A percentile compares a stretch with the other conserved stretches of the same genome.
Conservation (phyloP, 2,329 filamentous ascomycete species). For the Claviceps cyperi region DNA sequence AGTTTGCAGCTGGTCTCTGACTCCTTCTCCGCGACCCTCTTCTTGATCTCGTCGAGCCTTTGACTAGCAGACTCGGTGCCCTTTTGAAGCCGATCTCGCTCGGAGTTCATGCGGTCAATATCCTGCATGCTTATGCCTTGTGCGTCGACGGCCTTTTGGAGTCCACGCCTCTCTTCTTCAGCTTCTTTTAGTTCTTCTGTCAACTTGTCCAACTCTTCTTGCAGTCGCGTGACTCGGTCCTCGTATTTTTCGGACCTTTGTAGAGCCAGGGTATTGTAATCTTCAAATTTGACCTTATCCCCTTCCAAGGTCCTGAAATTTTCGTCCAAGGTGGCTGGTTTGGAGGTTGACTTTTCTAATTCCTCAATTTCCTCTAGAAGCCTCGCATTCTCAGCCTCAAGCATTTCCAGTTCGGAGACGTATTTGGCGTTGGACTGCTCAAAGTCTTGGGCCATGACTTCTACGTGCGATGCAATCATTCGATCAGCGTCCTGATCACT, state of each 20-base stretch:
- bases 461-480: slow-evolving; percentile 68
- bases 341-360: slow-evolving; percentile 71
- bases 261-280: slow-evolving; percentile 76
- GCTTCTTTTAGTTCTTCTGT: slow-evolving; percentile 60
- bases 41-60: slow-evolving; percentile 74
- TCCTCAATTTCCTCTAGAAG: slow-evolving; percentile 79
- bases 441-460: slow-evolving; percentile 78
- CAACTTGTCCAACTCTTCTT: slow-evolving; percentile 72
- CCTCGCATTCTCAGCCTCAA: slow-evolving; percentile 74
- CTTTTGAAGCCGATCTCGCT: slow-evolving; percentile 84
- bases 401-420: slow-evolving; percentile 63
- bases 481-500: slow-evolving; percentile 70
- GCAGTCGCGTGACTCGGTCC: slow-evolving; percentile 62
- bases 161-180: slow-evolving; percentile 63
- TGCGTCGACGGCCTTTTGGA: slow-evolving; percentile 79
- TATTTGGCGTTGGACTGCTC: slow-evolving; percentile 75
- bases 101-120: slow-evolving; percentile 96
- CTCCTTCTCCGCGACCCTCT: slow-evolving; percentile 72
- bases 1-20: slow-evolving; percentile 72
- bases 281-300: slow-evolving; percentile 87
- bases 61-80: slow-evolving; percentile 64
- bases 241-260: slow-evolving; percentile 84
- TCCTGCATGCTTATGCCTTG: slow-evolving; percentile 95
- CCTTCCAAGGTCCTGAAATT: slow-evolving; percentile 89
- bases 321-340: slow-evolving; percentile 71